Evolutionary conservation across 73 alveolate genomes (phyloP), one percentile per base, ranked within the genome.

Genomic region (Breviolum minutum): DNA sequence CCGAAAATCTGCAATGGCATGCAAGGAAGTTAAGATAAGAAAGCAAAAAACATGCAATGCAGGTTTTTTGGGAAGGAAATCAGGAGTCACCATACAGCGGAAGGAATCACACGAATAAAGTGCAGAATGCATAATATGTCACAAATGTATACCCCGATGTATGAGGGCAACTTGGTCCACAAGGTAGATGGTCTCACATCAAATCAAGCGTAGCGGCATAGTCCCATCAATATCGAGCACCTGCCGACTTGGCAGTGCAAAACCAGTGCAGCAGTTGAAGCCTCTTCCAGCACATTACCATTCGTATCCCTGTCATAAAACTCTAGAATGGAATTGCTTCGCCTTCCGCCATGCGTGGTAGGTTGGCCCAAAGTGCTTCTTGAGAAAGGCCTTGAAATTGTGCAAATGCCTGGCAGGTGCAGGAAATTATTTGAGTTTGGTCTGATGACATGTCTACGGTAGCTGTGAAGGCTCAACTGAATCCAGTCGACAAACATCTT

Each of bases 311-410:
- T 40, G 54, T 40, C 5, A 40, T 40, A 40, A 40, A 40, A 40
- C 54, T 40, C 54, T 0, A 40, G 54, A 40, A 40, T 40, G 54
- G 54, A 40, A 40, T 40, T 0, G 87, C 13, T 9, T 40, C 68
- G 62, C 98, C 98, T 92, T 92, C 71, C 98, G 98, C 98, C 98
- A 92, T n/a, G 98, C 98, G 60, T 92, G 98, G 60, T 92, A 92
- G 24, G 98, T 92, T 19, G 98, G 98, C 98, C 98, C 98, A 62
- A 92, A 92, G 81, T 81, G 98, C 66, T 76, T 92, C 81, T 76
- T 92, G 61, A 92, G 87, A 68, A 92, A 92, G 10, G 63, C 69
- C 71, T 92, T 92, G 98, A 92, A 92, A 63, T 76, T 74, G 69
- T 61, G 89, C 61, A 92, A 48, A 71, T 92, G 86, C 98, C 98